Conservation (phyloP, 2,329 filamentous ascomycete species). For the Colletotrichum sp. region DNA sequence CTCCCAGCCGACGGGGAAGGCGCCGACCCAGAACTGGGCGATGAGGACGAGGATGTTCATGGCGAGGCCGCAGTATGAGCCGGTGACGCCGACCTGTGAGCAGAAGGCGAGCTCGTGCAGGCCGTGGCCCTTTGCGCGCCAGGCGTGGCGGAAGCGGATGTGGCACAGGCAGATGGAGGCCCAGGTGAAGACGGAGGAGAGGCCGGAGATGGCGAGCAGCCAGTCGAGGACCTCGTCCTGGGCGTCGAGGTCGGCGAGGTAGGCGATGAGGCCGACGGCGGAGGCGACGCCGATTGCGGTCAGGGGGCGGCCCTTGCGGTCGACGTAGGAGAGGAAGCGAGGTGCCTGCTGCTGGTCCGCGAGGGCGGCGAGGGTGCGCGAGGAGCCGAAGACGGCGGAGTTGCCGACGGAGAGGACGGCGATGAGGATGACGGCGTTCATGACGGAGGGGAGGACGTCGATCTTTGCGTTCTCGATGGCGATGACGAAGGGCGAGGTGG, state of each 20-base stretch:
- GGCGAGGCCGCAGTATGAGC: constrained; percentile 79
- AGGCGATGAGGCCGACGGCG: constrained; percentile 74
- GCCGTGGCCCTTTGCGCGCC: constrained; percentile 71
- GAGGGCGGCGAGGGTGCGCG: constrained; percentile 85
- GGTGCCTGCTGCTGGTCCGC: constrained; percentile 89
- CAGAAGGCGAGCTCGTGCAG: constrained; percentile 80
- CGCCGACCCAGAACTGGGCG: constrained; percentile 88
- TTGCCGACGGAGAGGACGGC: constrained; percentile 92
- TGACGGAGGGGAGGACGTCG: constrained; percentile 79
- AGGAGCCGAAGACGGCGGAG: constrained; percentile 89
- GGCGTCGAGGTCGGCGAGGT: constrained; percentile 68
- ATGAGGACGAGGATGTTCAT: constrained; percentile 79
- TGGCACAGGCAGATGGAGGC: constrained; percentile 86
- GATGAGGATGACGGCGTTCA: constrained; percentile 95
- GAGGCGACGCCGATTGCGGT: constrained; percentile 74
- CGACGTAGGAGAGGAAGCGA: constrained; percentile 77
- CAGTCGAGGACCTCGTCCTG: constrained; percentile 72
- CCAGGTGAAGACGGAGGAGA: constrained; percentile 80
- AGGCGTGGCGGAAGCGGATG: constrained; percentile 88
- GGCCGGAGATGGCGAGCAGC: constrained; percentile 75
- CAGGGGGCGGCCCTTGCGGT: constrained; percentile 80
- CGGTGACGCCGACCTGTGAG: constrained; percentile 78
- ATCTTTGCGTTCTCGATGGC: constrained; percentile 88
- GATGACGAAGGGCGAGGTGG: constrained; percentile 91
- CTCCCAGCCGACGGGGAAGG: constrained; percentile 71